These are phyloP conservation scores for Monosporozyma unispora DNA, from an alignment of 805 yeast genomes.

Conservation along the genomic window DNA sequence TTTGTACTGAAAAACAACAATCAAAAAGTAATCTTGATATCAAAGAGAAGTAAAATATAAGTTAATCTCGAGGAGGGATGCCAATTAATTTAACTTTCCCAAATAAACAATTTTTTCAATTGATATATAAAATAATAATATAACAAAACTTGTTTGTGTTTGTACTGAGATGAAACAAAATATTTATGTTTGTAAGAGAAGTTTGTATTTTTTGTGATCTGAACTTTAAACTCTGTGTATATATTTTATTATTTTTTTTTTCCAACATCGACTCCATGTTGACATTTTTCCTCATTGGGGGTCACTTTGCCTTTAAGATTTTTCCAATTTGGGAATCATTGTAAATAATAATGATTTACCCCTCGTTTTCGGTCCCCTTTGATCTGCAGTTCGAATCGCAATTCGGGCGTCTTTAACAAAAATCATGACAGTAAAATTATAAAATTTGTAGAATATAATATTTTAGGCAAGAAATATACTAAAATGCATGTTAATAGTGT, in stretches of 20 bases:
- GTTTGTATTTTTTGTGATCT: neutral
- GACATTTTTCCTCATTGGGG: neutral
- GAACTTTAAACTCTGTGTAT: neutral
- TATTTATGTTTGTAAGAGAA: neutral
- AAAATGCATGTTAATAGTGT: no score
- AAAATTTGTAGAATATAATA: no score
- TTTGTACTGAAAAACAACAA: neutral
- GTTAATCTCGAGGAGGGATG: neutral
- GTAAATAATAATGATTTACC: neutral
- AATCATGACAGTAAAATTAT: no score
- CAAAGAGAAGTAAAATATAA: neutral
- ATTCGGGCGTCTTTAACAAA: no score
- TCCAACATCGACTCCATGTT: neutral
- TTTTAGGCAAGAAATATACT: no score
- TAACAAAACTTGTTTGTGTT: neutral
- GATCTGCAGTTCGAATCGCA: neutral
- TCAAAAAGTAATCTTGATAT: neutral
- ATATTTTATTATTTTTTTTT: neutral
- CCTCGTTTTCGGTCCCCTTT: neutral
- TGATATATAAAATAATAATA: neutral
- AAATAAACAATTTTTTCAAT: neutral
- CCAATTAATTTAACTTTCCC: neutral
- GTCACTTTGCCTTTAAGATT: neutral
- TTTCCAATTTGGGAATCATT: neutral
- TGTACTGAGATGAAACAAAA: neutral